Conservation (phyloP, 257 asterid genomes). For the Solanum virginianum region DNA sequence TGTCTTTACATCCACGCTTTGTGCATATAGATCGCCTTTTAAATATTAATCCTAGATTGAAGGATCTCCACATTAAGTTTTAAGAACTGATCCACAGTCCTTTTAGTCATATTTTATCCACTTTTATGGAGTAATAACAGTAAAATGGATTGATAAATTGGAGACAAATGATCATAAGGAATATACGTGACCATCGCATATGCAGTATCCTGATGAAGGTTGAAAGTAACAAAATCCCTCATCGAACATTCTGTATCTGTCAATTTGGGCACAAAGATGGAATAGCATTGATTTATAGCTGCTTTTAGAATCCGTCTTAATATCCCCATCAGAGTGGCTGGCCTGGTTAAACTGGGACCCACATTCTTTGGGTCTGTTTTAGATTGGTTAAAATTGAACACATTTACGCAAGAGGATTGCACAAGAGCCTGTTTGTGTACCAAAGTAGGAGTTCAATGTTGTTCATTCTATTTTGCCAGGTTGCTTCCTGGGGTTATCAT, state of each 20-base stretch:
- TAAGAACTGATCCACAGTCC: background rate
- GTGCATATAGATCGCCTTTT: too few species aligned
- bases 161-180: too few species aligned
- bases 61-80: background rate
- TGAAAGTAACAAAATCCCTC: too few species aligned
- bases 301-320: too few species aligned
- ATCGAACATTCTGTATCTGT: too few species aligned
- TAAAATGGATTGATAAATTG: too few species aligned
- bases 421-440: background rate
- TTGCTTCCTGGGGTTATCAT: background rate
- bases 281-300: too few species aligned
- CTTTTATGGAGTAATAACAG: background rate
- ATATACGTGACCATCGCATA: too few species aligned
- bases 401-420: background rate
- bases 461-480: background rate
- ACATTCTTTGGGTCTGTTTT: background rate
- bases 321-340: background rate
- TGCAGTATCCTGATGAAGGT: too few species aligned
- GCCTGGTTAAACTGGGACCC: background rate
- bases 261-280: too few species aligned
- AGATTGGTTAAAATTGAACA: background rate
- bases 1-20: too few species aligned
- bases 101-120: background rate
- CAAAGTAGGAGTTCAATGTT: background rate
- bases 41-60: background rate